phyloP scores from a whole-genome alignment of 352 stramenopile species.

The Phytophthora hybrid region DNA sequence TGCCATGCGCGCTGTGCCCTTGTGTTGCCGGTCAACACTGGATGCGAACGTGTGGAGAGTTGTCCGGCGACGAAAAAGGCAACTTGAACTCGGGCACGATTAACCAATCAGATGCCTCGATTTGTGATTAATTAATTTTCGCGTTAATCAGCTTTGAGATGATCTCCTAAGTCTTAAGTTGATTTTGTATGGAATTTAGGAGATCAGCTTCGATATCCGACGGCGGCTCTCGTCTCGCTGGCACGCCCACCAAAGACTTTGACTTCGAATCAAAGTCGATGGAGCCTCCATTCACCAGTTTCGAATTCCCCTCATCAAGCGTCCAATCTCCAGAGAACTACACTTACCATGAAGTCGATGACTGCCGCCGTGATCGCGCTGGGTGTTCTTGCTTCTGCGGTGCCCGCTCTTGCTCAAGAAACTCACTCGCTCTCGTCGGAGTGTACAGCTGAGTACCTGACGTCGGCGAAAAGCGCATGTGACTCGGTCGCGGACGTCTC shows the following conservation, averaged over 20 bases:
- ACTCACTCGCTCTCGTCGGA: slow-evolving; percentile 22
- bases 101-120: background rate
- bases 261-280: no score
- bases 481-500: slow-evolving; percentile 50
- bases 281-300: background rate
- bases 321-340: slow-evolving; percentile 12
- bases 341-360: slow-evolving; percentile 39
- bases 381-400: slow-evolving; percentile 6
- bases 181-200: no score
- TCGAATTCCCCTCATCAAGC: slow-evolving; percentile 18
- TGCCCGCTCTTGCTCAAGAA: slow-evolving; percentile 16
- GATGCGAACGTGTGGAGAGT: background rate
- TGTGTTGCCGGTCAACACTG: no score
- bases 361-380: slow-evolving; percentile 15
- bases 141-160: background rate
- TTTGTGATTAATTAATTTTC: background rate
- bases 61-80: background rate
- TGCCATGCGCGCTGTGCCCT: no score
- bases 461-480: slow-evolving; percentile 39
- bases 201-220: background rate
- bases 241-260: background rate
- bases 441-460: slow-evolving; percentile 37
- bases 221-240: background rate
- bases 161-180: background rate
- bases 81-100: background rate